These are phyloP conservation scores for Apocynum venetum DNA, from an alignment of 257 asterid species.

Conservation along the genomic window DNA sequence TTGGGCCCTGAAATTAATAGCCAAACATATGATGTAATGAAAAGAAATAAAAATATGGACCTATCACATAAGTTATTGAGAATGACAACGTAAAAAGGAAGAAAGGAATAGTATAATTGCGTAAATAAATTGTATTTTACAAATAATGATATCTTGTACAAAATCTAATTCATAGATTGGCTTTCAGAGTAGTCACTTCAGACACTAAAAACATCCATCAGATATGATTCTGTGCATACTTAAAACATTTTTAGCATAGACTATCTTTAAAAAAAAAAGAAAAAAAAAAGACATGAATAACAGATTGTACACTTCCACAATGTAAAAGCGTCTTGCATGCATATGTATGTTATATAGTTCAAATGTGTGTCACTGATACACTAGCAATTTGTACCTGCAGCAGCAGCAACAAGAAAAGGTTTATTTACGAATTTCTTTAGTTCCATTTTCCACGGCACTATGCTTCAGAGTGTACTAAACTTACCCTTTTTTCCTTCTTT, in stretches of 20 bases:
- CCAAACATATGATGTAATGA: not conserved
- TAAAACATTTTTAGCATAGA: not conserved
- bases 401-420: not conserved
- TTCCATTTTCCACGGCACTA: too few species aligned
- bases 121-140: not conserved
- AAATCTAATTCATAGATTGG: not conserved
- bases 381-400: not conserved
- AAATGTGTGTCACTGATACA: not conserved
- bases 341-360: not conserved
- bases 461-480: not conserved
- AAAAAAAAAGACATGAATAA: not conserved
- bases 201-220: not conserved
- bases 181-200: not conserved
- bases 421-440: not conserved
- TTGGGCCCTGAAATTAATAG: slow-evolving; percentile 52
- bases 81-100: not conserved
- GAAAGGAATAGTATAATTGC: not conserved
- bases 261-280: not conserved
- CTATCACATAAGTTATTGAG: not conserved
- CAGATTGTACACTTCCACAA: not conserved
- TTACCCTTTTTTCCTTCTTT: not conserved
- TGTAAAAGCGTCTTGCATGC: not conserved
- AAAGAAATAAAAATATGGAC: slow-evolving; percentile 2
- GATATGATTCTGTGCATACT: not conserved
- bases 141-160: not conserved